These are phyloP conservation scores for Trypanosoma cruzi DNA, from an alignment of 208 protist genomes.

Conservation along the genomic window DNA sequence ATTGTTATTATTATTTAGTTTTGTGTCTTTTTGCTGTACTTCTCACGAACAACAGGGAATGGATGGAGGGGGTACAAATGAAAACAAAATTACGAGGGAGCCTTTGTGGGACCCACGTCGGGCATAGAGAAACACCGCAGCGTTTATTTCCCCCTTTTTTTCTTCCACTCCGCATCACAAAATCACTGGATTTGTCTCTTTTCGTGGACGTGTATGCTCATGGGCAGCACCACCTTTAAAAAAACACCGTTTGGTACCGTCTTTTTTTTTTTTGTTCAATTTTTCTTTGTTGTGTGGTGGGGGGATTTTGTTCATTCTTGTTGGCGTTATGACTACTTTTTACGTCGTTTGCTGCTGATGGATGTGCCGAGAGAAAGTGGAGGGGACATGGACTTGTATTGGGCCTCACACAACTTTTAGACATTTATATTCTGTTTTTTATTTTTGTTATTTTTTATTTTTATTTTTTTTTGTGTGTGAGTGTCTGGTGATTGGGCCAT, in stretches of 20 bases:
- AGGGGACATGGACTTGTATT: not conserved
- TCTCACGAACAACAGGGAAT: not conserved
- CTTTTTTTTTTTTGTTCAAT: not conserved
- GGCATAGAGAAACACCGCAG: not conserved
- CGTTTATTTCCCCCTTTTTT: not conserved
- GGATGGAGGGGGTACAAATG: not conserved
- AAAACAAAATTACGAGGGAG: not conserved
- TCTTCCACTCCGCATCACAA: not conserved
- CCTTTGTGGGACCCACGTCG: not conserved
- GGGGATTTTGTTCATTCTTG: not conserved
- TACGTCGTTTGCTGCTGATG: not conserved
- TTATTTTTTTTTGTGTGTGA: not conserved
- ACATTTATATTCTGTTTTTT: not conserved
- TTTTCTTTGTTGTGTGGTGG: not conserved
- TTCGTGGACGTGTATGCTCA: not conserved
- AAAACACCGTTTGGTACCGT: not conserved
- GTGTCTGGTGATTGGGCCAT: no score
- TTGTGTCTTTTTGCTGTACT: not conserved
- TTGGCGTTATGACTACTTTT: not conserved
- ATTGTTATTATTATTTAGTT: conserved; percentile 5
- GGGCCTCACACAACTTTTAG: not conserved
- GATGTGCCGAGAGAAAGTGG: not conserved
- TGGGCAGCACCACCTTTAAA: not conserved
- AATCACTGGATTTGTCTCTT: not conserved
- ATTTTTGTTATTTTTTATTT: not conserved